Evolutionary conservation across 257 asterid species (phyloP).

Genomic region (Leptodermis oblonga): DNA sequence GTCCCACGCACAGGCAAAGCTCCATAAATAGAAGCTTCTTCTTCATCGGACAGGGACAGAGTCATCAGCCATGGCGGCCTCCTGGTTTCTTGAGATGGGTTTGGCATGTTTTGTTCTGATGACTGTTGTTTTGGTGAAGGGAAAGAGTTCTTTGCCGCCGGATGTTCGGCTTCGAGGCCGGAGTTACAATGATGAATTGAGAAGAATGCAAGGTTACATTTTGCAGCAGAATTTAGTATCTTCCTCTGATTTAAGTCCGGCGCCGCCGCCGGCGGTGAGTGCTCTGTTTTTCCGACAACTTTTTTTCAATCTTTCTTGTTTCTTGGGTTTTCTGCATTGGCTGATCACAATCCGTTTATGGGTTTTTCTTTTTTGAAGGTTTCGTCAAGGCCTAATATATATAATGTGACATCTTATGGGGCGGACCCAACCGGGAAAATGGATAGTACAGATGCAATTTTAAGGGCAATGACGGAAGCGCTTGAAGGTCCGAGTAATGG

Average conservation of each 20-base stretch:
- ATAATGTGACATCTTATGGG: slow-evolving; percentile 67
- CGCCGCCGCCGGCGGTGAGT: slow-evolving; percentile 18
- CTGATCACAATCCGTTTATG: neutral
- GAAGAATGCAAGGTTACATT: slow-evolving; percentile 23
- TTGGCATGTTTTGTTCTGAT: slow-evolving; percentile 8
- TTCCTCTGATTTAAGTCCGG: slow-evolving; percentile 9
- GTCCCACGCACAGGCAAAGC: neutral
- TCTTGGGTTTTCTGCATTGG: neutral
- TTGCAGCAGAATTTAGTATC: slow-evolving; percentile 19
- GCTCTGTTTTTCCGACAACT: too few relatives aligned
- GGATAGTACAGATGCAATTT: slow-evolving; percentile 71
- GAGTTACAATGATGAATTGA: slow-evolving; percentile 11
- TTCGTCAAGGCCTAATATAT: slow-evolving; percentile 29
- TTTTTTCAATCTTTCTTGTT: neutral
- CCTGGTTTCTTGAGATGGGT: neutral
- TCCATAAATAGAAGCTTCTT: neutral
- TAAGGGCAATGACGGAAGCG: slow-evolving; percentile 62
- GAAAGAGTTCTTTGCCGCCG: slow-evolving; percentile 12
- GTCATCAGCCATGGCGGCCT: slow-evolving; percentile 3
- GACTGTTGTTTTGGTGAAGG: slow-evolving; percentile 17
- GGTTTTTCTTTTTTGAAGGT: slow-evolving; percentile 22
- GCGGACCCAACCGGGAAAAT: slow-evolving; percentile 77
- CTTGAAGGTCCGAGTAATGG: slow-evolving; percentile 53
- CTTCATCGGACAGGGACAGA: neutral
- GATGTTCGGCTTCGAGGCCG: neutral